Evolutionary conservation across 192 early-diverging fungal species (phyloP).

Genomic region (Allomyces macrogynus): DNA sequence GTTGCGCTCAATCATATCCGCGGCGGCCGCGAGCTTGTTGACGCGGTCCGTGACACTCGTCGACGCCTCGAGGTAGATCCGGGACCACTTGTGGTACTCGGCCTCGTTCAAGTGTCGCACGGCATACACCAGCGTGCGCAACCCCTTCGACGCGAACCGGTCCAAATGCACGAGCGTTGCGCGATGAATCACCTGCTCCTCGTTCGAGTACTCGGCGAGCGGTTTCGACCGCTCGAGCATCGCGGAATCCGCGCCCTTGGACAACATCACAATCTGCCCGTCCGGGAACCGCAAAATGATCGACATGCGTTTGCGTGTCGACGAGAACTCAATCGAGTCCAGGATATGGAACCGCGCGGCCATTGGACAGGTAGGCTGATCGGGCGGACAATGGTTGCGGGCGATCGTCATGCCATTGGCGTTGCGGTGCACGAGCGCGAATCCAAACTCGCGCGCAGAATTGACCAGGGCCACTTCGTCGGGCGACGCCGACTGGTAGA

Average conservation of each 20-base stretch:
- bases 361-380: constrained; percentile 6
- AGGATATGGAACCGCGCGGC: constrained; percentile 36
- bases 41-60: constrained; percentile 40
- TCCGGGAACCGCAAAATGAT: constrained; percentile 51
- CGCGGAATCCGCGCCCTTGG: constrained; percentile 32
- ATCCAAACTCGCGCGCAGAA: constrained; percentile 59
- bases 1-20: constrained; percentile 23
- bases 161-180: constrained; percentile 41
- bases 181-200: constrained; percentile 32
- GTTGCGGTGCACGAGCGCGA: constrained; percentile 35
- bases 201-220: constrained; percentile 9
- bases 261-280: constrained; percentile 54
- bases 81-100: constrained; percentile 47
- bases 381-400: constrained; percentile 2
- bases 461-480: constrained; percentile 68
- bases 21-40: constrained; percentile 15
- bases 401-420: constrained; percentile 5
- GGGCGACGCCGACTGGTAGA: constrained; percentile 65
- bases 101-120: constrained; percentile 37
- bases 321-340: constrained; percentile 64
- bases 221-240: constrained; percentile 7
- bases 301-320: constrained; percentile 75
- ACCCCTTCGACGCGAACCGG: constrained; percentile 51
- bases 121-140: constrained; percentile 65
- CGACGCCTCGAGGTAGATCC: constrained; percentile 47